Base-by-base conservation (phyloP, 2,329 filamentous ascomycete genomes). In the Ophiocordyceps sinensis region DNA sequence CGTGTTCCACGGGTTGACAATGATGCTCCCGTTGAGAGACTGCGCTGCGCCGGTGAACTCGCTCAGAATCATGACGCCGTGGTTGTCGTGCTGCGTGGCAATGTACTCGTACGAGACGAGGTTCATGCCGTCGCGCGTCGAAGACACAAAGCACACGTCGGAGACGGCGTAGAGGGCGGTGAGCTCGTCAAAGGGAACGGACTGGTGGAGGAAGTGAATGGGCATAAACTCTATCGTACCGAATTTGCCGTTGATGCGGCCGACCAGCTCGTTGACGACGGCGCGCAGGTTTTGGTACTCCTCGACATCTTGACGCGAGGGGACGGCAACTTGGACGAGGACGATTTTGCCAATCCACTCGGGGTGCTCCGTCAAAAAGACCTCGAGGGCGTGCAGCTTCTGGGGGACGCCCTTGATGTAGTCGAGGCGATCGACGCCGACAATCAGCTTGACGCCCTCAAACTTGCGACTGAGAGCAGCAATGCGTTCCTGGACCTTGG, bases 341-440 rank as follows among this genome's bases (percentile, higher is more conserved):
- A 96, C 88, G 19, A 96, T 88, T 62, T 94, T 94, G 51, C 91
- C 91, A 45, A 96, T 89, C 88, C 88, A 95, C 60, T 96, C 89
- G 0, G 91, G 91, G 54, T 98, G 87, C 55, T 96, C 89, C 0
- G 87, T 94, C 28, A 98, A 69, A 67, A 98, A 96, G 4, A 96
- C 86, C 61, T 98, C 91, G 35, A 96, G 76, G 2, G 91, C 89
- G 55, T 96, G 91, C 10, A 98, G 70, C 61, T 98, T 98, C 63
- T 98, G 91, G 0, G 91, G 91, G 10, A 98, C 88, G 47, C 91
- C 91, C 66, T 96, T 96, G 76, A 96, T 96, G 64, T 98, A 96
- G 63, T 98, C 91, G 39, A 96, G 74, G 39, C 91, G 84, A 60
- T 98, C 91, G 40, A 96, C 91, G 47, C 91, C 89, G 31, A 96